Evolutionary conservation across 108 stramenopile genomes (phyloP).

Genomic region (Heterococcus sp.): DNA sequence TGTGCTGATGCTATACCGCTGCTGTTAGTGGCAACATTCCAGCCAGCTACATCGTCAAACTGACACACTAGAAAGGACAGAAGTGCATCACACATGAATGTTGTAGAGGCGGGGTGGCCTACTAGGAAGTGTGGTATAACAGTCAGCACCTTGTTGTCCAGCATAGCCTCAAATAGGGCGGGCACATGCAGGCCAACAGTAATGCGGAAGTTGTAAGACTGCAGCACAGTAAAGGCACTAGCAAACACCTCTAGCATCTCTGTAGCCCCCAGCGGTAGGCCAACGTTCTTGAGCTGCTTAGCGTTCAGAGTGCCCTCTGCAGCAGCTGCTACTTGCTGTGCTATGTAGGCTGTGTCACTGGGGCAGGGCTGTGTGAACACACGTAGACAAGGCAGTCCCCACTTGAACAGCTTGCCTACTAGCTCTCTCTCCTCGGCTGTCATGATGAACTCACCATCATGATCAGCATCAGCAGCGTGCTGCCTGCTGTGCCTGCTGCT

Average conservation of each 20-base stretch:
- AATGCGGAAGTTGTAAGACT: constrained; percentile 68
- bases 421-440: constrained; percentile 74
- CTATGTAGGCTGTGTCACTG: no score
- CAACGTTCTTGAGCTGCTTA: constrained; percentile 30
- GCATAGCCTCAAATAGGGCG: constrained; percentile 71
- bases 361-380: constrained; percentile 55
- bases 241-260: constrained; percentile 77
- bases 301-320: neutral
- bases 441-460: constrained; percentile 16
- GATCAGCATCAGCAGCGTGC: neutral
- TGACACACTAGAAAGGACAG: constrained; percentile 69
- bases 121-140: constrained; percentile 75
- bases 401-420: constrained; percentile 70
- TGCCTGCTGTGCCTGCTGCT: constrained; percentile 62
- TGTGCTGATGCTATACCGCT: neutral
- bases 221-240: constrained; percentile 76
- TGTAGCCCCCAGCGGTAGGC: neutral
- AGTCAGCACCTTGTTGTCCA: constrained; percentile 69
- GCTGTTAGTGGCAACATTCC: constrained; percentile 1
- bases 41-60: constrained; percentile 53
- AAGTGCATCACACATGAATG: constrained; percentile 74
- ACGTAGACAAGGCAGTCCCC: constrained; percentile 74
- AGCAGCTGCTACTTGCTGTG: neutral
- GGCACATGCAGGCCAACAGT: constrained; percentile 66
- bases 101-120: constrained; percentile 60